Percentiles rank a stretch among this genome's conserved stretches.
Conservation (phyloP, 2,329 filamentous ascomycete genomes). For the Arthroderma sp. region DNA sequence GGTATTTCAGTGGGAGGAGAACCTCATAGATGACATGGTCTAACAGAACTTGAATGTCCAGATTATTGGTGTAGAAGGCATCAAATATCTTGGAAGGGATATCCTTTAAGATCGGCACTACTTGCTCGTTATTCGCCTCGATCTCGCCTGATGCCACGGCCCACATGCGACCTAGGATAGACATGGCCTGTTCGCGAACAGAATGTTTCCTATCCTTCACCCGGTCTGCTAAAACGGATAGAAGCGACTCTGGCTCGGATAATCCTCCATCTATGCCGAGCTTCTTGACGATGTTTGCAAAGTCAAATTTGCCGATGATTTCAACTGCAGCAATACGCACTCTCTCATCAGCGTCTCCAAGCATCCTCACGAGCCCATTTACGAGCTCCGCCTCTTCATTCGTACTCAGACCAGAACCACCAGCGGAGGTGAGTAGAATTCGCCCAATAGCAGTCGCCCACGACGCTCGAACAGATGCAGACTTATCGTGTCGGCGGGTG, state of each 20-base stretch:
- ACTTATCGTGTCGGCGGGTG: slow-evolving; percentile 75
- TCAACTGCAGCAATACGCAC: slow-evolving; percentile 83
- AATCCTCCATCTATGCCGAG: slow-evolving; percentile 65
- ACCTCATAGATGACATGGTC: slow-evolving; percentile 78
- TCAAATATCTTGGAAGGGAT: slow-evolving; percentile 79
- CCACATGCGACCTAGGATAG: slow-evolving; percentile 74
- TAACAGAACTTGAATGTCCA: slow-evolving; percentile 69
- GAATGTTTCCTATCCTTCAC: slow-evolving; percentile 72
- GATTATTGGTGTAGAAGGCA: slow-evolving; percentile 79
- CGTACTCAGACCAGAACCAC: slow-evolving; percentile 72
- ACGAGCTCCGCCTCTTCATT: slow-evolving; percentile 69
- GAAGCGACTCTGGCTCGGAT: slow-evolving; percentile 60
- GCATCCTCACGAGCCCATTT: slow-evolving; percentile 60
- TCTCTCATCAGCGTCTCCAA: slow-evolving; percentile 79
- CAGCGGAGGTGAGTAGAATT: slow-evolving; percentile 81
- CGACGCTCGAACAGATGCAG: slow-evolving; percentile 62
- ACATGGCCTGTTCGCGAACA: slow-evolving; percentile 79
- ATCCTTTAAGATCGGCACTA: slow-evolving; percentile 60
- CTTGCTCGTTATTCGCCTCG: slow-evolving; percentile 63
- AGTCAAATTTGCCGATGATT: slow-evolving; percentile 65
- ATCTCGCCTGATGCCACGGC: slow-evolving; percentile 85
- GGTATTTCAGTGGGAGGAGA: slow-evolving; percentile 79
- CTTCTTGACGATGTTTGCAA: slow-evolving; percentile 68
- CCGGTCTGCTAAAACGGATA: slow-evolving; percentile 71
- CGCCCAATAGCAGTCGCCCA: slow-evolving; percentile 77